These are phyloP conservation scores for Henckelia pumila DNA, from an alignment of 257 asterid genomes.

Conservation along the genomic window DNA sequence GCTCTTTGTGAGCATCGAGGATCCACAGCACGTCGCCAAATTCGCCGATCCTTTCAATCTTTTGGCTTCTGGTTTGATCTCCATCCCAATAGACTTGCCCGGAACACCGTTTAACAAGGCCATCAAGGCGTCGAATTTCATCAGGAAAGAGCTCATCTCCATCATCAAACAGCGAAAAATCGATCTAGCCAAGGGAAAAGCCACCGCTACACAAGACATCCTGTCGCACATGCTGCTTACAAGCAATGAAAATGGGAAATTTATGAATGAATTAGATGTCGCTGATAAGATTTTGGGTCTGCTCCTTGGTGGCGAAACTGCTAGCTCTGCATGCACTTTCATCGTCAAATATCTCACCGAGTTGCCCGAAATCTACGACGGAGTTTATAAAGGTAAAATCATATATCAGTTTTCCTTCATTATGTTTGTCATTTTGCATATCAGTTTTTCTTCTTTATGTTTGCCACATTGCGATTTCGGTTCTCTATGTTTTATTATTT, in stretches of 20 bases:
- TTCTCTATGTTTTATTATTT: too few relatives aligned
- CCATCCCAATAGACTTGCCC: conserved; percentile 53
- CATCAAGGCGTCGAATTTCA: conserved; percentile 48
- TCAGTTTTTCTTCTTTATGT: too few relatives aligned
- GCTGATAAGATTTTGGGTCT: conserved; percentile 56
- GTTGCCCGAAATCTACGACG: conserved; percentile 49
- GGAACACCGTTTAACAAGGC: conserved; percentile 49
- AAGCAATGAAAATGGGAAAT: conserved; percentile 49
- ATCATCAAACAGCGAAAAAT: conserved; percentile 43
- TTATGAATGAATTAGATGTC: conserved; percentile 43
- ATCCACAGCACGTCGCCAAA: conserved; percentile 37
- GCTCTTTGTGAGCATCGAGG: conserved; percentile 46
- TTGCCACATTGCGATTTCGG: too few relatives aligned
- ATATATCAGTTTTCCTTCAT: too few relatives aligned
- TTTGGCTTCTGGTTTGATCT: conserved; percentile 44
- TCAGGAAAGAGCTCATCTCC: conserved; percentile 41
- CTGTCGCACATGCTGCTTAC: conserved; percentile 55
- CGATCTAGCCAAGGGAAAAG: conserved; percentile 45
- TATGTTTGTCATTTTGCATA: too few relatives aligned
- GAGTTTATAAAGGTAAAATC: conserved; percentile 45
- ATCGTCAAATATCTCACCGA: conserved; percentile 58
- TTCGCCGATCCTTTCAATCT: conserved; percentile 43
- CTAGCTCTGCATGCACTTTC: conserved; percentile 56
- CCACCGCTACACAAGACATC: conserved; percentile 55
- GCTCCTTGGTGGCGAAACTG: conserved; percentile 60